phyloP scores from a whole-genome alignment of 768 basidiomycete species.

The Agrocybe praecox region DNA sequence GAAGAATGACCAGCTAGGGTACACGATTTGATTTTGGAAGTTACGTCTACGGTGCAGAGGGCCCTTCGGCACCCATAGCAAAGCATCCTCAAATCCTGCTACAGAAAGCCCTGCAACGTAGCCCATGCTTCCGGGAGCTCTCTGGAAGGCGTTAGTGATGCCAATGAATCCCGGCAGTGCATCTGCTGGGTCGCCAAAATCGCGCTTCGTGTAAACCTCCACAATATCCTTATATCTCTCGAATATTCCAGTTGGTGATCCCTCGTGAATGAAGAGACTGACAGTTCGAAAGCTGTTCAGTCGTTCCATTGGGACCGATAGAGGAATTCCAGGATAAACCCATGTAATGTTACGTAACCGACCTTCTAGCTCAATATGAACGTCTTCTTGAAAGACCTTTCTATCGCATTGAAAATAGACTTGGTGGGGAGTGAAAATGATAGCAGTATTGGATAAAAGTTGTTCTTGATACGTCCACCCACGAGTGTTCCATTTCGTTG shows the following conservation, averaged over 20 bases:
- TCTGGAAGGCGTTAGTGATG: neutral
- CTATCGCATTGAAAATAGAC: neutral
- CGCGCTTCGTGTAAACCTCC: neutral
- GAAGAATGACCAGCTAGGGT: neutral
- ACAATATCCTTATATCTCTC: neutral
- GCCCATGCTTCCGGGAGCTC: slow-evolving; percentile 1
- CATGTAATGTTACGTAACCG: neutral
- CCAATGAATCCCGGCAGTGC: neutral
- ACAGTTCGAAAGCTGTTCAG: neutral
- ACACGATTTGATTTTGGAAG: neutral
- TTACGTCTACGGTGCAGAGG: neutral
- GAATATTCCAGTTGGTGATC: neutral
- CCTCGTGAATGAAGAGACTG: neutral
- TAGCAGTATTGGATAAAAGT: neutral
- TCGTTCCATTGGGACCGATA: neutral
- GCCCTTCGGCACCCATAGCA: neutral
- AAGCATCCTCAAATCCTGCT: neutral
- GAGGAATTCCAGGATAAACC: neutral
- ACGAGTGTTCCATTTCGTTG: neutral
- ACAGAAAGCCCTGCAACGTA: slow-evolving; percentile 1
- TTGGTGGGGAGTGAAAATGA: neutral
- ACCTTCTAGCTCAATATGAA: neutral
- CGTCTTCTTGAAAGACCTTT: neutral
- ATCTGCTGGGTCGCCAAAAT: neutral
- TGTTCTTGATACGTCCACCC: slow-evolving; percentile 6